Evolutionary conservation across 768 basidiomycete species (phyloP).

Genomic region (Guyanaporus albipodus): DNA sequence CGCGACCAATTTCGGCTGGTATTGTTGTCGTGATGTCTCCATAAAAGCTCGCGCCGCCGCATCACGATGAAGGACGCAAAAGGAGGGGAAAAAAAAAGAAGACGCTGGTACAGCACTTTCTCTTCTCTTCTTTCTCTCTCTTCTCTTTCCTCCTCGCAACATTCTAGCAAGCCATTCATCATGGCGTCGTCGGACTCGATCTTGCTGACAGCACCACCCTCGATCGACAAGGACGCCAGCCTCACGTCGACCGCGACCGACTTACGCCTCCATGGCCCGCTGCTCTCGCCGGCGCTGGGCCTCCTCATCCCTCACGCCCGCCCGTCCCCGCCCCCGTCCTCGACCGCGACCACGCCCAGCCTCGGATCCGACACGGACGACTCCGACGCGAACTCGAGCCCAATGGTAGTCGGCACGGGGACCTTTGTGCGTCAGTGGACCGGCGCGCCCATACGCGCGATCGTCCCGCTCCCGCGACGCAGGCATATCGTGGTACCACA

Average conservation of each 20-base stretch:
- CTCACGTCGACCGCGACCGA: too few species aligned
- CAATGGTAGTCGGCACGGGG: too few species aligned
- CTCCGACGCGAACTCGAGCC: neutral
- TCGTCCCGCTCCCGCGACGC: conserved; percentile 19
- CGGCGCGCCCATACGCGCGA: conserved; percentile 23
- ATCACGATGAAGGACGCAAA: neutral
- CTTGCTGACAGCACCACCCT: conserved; percentile 3
- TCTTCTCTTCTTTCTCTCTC: neutral
- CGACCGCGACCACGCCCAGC: neutral
- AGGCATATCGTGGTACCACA: neutral
- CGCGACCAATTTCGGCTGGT: conserved; percentile 2
- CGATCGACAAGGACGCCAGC: neutral
- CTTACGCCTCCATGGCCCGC: too few species aligned
- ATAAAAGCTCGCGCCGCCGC: neutral
- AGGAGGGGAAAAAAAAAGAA: neutral
- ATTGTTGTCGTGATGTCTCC: conserved; percentile 2
- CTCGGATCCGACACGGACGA: neutral
- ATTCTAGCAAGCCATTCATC: neutral
- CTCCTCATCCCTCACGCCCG: neutral
- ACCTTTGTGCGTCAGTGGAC: conserved; percentile 13
- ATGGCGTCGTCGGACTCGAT: conserved; percentile 14
- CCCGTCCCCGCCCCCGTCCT: neutral
- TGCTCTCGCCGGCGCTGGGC: neutral
- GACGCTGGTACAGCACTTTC: neutral
- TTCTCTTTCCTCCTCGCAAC: too few species aligned